Base-by-base conservation (phyloP, 306 rosid species). In the Mucuna pruriens region DNA sequence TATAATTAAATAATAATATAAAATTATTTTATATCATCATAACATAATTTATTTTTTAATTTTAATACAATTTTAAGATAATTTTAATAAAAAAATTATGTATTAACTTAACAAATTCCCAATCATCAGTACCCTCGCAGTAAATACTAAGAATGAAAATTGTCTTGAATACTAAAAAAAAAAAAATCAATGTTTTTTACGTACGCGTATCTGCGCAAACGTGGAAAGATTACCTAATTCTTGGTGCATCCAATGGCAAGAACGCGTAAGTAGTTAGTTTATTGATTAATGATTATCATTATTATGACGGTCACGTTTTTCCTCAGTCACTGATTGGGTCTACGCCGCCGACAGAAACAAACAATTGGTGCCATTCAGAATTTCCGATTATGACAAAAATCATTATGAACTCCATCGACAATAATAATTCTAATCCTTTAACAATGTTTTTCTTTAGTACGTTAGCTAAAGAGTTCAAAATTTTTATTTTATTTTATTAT, bases 221-320 rank as follows among this genome's bases (percentile, higher is more conserved):
- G 81, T 84, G 75, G 74, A 74, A 82, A 49, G 72, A 20, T 44
- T 31, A 79, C 86, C 84, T 65, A 73, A 80, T 40, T 29, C 31
- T 76, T 49, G 81, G 34, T 61, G 48, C 90, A 64, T 36, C 80
- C 77, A 88, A 57, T 84, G 6, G 86, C 77, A 68, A 39, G 25
- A 77, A 74, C 34, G 77, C 48, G 78, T 67, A 80, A 83, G 22
- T 65, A 71, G 5, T 75, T 62, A 7, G 13, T 69, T 70, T 17
- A 42, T 60, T 85, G 39, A 70, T 85, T 72, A 2, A 34, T 34
- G 5, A 34, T 34, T 34, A 34, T 34, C 39, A 76, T 84, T 22
- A 77, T 40, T 11, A 62, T 63, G 57, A 46, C 11, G 1, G 6
- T n/a, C 57, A 38, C 17, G 17, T 63, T 69, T 82, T 57, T 31